Evolutionary conservation across 2,329 filamentous ascomycete species (phyloP).

Genomic region (Nemania bipapillata): DNA sequence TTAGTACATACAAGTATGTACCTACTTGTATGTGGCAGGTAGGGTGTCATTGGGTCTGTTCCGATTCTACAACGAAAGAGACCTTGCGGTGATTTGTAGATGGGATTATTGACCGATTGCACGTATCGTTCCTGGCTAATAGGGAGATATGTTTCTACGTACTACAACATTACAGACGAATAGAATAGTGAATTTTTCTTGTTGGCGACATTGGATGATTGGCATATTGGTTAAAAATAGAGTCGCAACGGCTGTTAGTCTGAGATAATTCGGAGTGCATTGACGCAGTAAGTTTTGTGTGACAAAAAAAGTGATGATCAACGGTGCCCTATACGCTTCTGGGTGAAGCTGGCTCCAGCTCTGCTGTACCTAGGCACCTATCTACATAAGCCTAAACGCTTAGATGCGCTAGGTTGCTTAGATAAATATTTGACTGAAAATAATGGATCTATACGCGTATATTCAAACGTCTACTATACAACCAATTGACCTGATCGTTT

Average conservation of each 20-base stretch:
- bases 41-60: neutral
- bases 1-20: too few relatives aligned
- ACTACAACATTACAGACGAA: too few relatives aligned
- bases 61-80: neutral
- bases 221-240: conserved; percentile 35
- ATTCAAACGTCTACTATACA: too few relatives aligned
- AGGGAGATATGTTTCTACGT: neutral
- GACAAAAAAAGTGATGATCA: conserved; percentile 3
- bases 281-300: conserved; percentile 25
- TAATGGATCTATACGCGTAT: neutral
- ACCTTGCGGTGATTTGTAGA: neutral
- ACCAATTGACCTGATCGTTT: too few relatives aligned
- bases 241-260: conserved; percentile 29
- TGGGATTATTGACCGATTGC: neutral
- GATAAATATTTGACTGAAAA: neutral
- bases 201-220: conserved; percentile 9
- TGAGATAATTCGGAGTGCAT: conserved; percentile 13
- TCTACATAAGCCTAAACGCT: too few relatives aligned
- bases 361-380: neutral
- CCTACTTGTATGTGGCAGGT: neutral
- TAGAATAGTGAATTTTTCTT: neutral
- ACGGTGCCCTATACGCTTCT: neutral
- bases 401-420: neutral
- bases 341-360: neutral
- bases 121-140: neutral